Evolutionary conservation across 495 filamentous ascomycete species (phyloP).

Genomic region (Podospora didyma): DNA sequence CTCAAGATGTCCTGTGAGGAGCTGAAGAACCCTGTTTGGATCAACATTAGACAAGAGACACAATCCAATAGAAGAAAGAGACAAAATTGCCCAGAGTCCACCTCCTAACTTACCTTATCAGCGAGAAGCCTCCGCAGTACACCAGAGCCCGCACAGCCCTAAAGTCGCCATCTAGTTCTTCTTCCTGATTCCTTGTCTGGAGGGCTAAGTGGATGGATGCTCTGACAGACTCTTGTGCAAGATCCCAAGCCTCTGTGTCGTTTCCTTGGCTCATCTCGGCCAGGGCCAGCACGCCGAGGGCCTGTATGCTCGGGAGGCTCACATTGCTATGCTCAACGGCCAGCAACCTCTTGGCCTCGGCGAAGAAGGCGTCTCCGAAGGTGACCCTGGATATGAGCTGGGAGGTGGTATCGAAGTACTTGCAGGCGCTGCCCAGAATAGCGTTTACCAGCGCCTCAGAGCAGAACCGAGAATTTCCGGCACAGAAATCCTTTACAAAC

Average conservation of each 20-base stretch:
- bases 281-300: conserved; percentile 22
- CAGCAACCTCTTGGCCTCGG: conserved; percentile 22
- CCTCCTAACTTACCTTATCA: conserved; percentile 17
- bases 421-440: conserved; percentile 22
- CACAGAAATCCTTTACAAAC: conserved; percentile 19
- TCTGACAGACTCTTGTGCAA: conserved; percentile 19
- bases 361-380: conserved; percentile 27
- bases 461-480: conserved; percentile 20
- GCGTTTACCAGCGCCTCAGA: conserved; percentile 24
- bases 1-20: conserved; percentile 25
- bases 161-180: conserved; percentile 9
- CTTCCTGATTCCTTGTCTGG: conserved; percentile 3
- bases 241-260: conserved; percentile 19
- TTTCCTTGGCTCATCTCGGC: conserved; percentile 23
- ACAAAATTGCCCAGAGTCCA: not conserved
- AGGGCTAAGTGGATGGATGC: conserved; percentile 20
- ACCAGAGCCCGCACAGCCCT: conserved; percentile 16
- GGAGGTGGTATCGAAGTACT: conserved; percentile 9
- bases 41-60: too few species aligned
- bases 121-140: conserved; percentile 22
- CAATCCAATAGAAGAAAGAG: too few species aligned
- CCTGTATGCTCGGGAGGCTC: conserved; percentile 23
- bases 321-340: conserved; percentile 9
- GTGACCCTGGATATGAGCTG: conserved; percentile 19
- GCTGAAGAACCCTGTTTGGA: conserved; percentile 13